phyloP scores from a whole-genome alignment of 441 rosid genomes.

The Arabidopsis hybrid region DNA sequence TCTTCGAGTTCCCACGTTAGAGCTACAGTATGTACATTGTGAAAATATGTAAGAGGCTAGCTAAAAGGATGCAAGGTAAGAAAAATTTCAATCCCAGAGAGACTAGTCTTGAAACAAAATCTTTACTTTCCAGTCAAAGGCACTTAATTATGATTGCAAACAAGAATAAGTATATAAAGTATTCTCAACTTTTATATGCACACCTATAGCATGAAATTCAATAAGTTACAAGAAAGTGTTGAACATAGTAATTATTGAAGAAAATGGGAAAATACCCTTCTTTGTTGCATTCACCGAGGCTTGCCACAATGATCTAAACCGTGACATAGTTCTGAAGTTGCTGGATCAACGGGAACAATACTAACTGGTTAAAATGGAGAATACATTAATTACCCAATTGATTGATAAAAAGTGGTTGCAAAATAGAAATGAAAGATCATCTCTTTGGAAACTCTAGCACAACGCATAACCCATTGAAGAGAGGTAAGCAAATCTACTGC shows the following conservation, averaged over 20 bases:
- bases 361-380: not conserved
- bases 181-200: not conserved
- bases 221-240: constrained; percentile 10
- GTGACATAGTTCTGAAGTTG: constrained; percentile 51
- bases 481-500: not conserved
- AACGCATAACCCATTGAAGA: not conserved
- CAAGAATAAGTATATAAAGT: not conserved
- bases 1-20: constrained; percentile 87
- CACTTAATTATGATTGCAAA: not conserved
- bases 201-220: not conserved
- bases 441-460: not conserved
- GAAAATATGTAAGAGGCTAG: constrained; percentile 19
- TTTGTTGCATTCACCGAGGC: constrained; percentile 82
- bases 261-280: constrained; percentile 53
- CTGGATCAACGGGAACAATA: no score
- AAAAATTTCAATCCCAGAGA: not conserved
- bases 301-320: constrained; percentile 70
- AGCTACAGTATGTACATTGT: constrained; percentile 51
- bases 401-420: constrained; percentile 6
- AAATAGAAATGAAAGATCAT: not conserved
- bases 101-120: constrained; percentile 13
- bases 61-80: constrained; percentile 18
- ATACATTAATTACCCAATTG: not conserved
- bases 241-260: constrained; percentile 12
- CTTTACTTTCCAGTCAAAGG: constrained; percentile 5